Evolutionary conservation across 768 basidiomycete genomes (phyloP), one percentile per base, ranked within the genome.

Genomic region (Leucocoprinus birnbaumii): DNA sequence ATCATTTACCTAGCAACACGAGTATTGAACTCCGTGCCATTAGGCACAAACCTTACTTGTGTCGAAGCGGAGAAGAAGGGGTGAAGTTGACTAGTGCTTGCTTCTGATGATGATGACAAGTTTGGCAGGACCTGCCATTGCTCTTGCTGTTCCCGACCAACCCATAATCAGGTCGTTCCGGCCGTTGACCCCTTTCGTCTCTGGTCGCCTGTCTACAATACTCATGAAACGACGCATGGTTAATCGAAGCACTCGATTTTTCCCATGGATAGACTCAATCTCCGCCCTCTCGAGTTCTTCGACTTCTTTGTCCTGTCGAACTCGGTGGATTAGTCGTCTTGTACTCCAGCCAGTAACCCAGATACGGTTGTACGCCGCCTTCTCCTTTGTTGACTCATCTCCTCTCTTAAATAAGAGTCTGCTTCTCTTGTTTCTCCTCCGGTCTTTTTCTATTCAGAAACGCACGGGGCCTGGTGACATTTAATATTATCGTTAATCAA

Each of bases 221-320:
- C 31, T 5, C 31, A 31, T 11, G 11, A 31, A 31, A 31, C 11
- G 31, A 31, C 27, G n/a, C 34, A 21, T 19, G 18, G 47, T 25
- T 9, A 16, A 35, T 48, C 24, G 22, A 25, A 34, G 27, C 21
- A 48, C 27, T 19, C 7, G n/a, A 11, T 2, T 18, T 16, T 47
- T 47, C 45, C 45, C 45, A 47, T 47, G 24, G 45, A 26, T 47
- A 26, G 19, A 18, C 27, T 31, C 47, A 48, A 48, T 48, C 19
- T 48, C 47, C 47, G 47, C 11, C 47, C 47, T 48, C 27, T 21
- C 27, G 4, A 31, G 34, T 10, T 18, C 27, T 48, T 34, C 31
- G 34, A 40, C 22, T 50, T 22, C 46, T 18, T 22, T 21, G 48
- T 38, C 18, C 14, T 37, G 35, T 44, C 51, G 18, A 53, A 44